Percentiles rank a stretch among this genome's conserved stretches.
These are phyloP conservation scores for Fabrea salina DNA, from an alignment of 169 alveolate species.

Conservation along the genomic window DNA sequence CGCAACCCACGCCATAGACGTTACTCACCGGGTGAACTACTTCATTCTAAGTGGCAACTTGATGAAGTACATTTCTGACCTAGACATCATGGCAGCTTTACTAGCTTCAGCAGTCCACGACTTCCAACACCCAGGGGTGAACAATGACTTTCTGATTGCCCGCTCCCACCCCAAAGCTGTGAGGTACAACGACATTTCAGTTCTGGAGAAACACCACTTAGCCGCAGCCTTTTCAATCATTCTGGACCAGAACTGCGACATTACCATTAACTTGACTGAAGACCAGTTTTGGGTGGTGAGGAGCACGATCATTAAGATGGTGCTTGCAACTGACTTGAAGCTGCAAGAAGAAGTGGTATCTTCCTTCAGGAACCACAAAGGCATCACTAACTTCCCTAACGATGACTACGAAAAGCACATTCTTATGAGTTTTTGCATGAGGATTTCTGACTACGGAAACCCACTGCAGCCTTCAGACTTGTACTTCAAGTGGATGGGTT, in stretches of 20 bases:
- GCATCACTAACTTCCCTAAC: constrained; percentile 51
- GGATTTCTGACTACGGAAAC: constrained; percentile 51
- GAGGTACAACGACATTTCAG: constrained; percentile 71
- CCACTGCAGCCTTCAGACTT: constrained; percentile 50
- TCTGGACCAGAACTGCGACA: constrained; percentile 50
- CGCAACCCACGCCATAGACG: constrained; percentile 54
- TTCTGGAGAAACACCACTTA: constrained; percentile 78
- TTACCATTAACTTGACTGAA: constrained; percentile 58
- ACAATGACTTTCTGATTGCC: constrained; percentile 54
- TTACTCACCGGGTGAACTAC: constrained; percentile 48
- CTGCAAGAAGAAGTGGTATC: constrained; percentile 47
- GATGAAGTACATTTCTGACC: constrained; percentile 54
- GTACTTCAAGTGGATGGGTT: constrained; percentile 64
- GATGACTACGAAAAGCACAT: constrained; percentile 54
- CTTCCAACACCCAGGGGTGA: constrained; percentile 75
- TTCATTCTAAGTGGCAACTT: constrained; percentile 48
- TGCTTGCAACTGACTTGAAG: constrained; percentile 68
- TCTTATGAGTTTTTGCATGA: constrained; percentile 43
- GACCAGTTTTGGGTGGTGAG: constrained; percentile 62
- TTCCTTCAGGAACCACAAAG: not conserved
- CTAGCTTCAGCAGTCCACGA: constrained; percentile 65
- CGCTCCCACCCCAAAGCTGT: constrained; percentile 70
- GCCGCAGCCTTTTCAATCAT: constrained; percentile 69
- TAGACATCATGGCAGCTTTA: constrained; percentile 59
- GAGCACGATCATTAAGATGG: constrained; percentile 65